Conservation (phyloP, 495 filamentous ascomycete species). For the Astrothelium subdiscretum region DNA sequence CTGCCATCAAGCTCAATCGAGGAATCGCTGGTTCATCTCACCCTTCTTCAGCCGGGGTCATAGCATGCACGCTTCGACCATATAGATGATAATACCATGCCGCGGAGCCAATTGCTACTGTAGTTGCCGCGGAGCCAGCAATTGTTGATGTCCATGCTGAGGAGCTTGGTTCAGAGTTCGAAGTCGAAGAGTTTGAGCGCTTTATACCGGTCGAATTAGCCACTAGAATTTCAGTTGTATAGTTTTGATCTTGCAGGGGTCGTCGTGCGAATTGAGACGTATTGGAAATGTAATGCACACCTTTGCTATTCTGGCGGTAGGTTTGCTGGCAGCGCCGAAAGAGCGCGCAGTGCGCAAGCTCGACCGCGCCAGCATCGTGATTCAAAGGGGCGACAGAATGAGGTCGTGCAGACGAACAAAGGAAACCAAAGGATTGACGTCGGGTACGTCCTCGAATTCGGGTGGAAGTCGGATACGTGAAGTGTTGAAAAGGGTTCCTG, state of each 20-base stretch:
- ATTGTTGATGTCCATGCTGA: constrained; percentile 60
- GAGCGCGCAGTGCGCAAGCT: constrained; percentile 69
- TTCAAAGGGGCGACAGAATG: neutral
- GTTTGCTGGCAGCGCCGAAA: constrained; percentile 57
- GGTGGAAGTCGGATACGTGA: neutral
- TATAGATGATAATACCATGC: constrained; percentile 95
- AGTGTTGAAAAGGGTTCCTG: neutral
- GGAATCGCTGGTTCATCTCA: constrained; percentile 41
- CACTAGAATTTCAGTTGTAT: neutral
- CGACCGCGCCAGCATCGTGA: constrained; percentile 78
- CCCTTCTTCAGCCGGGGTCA: constrained; percentile 95
- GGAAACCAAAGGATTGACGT: neutral
- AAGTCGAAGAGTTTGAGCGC: constrained; percentile 53
- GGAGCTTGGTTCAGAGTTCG: constrained; percentile 41
- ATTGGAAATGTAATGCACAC: constrained; percentile 33
- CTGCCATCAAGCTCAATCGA: neutral
- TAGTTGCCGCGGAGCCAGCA: constrained; percentile 71
- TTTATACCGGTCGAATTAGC: constrained; percentile 28
- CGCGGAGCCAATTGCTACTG: constrained; percentile 72
- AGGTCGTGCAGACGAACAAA: neutral
- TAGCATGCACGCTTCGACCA: constrained; percentile 73
- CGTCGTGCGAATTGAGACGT: constrained; percentile 11
- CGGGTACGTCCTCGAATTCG: neutral
- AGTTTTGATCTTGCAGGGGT: neutral
- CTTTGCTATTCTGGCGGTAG: constrained; percentile 46